Conservation (phyloP, 1,284 basidiomycete species). For the Pholiota adiposa region DNA sequence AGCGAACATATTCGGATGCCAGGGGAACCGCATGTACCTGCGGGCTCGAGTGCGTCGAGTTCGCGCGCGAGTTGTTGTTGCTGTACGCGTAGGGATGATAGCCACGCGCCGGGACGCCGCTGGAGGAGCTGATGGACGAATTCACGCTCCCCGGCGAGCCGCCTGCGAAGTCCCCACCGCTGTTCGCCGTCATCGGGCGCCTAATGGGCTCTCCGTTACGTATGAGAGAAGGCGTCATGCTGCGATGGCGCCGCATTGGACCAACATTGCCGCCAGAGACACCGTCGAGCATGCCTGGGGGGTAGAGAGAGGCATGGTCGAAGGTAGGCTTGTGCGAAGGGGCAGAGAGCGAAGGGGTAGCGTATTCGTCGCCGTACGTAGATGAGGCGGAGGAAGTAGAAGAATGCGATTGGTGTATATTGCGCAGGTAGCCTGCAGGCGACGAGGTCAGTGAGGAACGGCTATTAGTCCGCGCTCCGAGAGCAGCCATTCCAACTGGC, state of each 20-base stretch:
- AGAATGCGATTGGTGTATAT: conserved; percentile 31
- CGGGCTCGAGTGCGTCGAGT: conserved; percentile 63
- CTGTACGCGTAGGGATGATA: conserved; percentile 59
- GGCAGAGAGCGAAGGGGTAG: conserved; percentile 58
- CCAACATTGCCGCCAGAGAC: conserved; percentile 39
- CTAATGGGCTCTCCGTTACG: conserved; percentile 53
- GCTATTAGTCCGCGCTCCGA: conserved; percentile 17
- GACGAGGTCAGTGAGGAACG: conserved; percentile 25
- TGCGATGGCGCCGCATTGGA: conserved; percentile 68
- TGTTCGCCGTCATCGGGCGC: conserved; percentile 52
- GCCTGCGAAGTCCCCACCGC: conserved; percentile 38
- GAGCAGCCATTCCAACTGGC: conserved; percentile 29
- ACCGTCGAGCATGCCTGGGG: conserved; percentile 41
- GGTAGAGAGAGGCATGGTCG: conserved; percentile 58
- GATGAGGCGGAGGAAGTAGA: conserved; percentile 38
- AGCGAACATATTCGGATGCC: conserved; percentile 26
- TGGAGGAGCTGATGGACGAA: conserved; percentile 18
- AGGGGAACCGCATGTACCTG: conserved; percentile 46
- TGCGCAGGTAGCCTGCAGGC: conserved; percentile 23
- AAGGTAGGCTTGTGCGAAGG: conserved; percentile 71
- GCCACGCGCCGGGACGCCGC: conserved; percentile 33
- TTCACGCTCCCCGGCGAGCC: conserved; percentile 32
- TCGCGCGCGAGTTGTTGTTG: conserved; percentile 37
- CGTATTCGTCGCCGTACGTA: conserved; percentile 40
- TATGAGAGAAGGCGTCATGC: conserved; percentile 70